Evolutionary conservation across 495 filamentous ascomycete species (phyloP), one percentile per base, ranked within the genome.

Genomic region (Tuber borchii): DNA sequence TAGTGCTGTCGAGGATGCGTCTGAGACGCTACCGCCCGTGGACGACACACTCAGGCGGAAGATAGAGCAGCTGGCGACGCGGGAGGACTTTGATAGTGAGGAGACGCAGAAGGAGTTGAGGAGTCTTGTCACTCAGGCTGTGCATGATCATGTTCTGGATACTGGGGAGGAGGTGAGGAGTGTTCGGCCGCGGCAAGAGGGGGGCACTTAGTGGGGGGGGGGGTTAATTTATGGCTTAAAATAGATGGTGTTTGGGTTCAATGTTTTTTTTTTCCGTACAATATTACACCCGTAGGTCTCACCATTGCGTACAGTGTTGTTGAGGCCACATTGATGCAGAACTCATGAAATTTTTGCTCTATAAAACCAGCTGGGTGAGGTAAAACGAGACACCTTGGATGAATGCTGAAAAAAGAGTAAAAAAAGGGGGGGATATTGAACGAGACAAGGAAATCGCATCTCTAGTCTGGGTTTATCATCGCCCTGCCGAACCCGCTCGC

Each of bases 31-130:
- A 9, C 84, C 84, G 71, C 86, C 88, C 73, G 84, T 87, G 46
- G 92, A 95, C 81, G 89, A 91, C 5, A 92, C 90, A 72, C 90
- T 95, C 75, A 88, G 90, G 79, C 86, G 89, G 72, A 85, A 90
- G 74, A 94, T 96, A 81, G 92, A 95, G 77, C 88, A 93, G 82
- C 83, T 95, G 77, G 91, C 93, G 22, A 86, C 89, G 69, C 86
- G 91, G 20, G 88, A 89, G 61, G 91, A 95, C 76, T 93, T 94
- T 78, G 85, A 91, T 74, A 89, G 88, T 72, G 89, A 90, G 69
- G 89, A 89, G 69, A 89, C 90, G 2, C 93, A 96, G 81, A 87
- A 86, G 46, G 87, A 90, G 79, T 83, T 96, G 77, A 88, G 91
- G 72, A 86, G 87, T 71, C 83, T 96, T 76, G 87, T 95, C 22